Percentiles rank a stretch among this genome's conserved stretches.
Evolutionary conservation across 2,329 filamentous ascomycete species (phyloP).

Genomic region (Sclerotinia spermophila): DNA sequence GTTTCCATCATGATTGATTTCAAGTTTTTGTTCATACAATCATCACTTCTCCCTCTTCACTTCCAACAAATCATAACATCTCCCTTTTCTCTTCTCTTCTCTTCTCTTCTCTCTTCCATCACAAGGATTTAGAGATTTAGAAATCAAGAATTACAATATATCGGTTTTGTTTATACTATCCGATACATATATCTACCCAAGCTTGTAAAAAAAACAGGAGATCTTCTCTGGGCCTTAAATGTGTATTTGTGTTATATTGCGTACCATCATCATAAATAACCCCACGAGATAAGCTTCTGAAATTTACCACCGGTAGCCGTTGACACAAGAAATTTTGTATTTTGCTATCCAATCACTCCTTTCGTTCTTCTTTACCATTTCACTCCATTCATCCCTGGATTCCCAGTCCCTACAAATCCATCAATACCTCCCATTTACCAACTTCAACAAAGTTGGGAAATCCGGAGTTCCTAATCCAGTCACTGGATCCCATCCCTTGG

Average conservation of each 20-base stretch:
- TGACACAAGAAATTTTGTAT: not conserved
- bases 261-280: not conserved
- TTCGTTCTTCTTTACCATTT: not conserved
- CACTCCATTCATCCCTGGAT: not conserved
- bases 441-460: slow-evolving; percentile 40
- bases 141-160: too few species aligned
- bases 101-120: too few species aligned
- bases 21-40: not conserved
- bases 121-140: too few species aligned
- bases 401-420: too few species aligned
- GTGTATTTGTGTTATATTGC: not conserved
- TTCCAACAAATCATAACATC: too few species aligned
- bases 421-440: slow-evolving; percentile 7
- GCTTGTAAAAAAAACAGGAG: too few species aligned
- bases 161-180: too few species aligned
- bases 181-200: too few species aligned
- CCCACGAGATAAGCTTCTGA: not conserved
- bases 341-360: not conserved
- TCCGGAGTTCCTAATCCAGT: slow-evolving; percentile 48
- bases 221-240: too few species aligned
- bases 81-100: not conserved
- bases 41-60: too few species aligned
- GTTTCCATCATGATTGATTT: not conserved
- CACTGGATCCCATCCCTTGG: slow-evolving; percentile 44
- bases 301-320: not conserved